Base-by-base conservation (phyloP, 805 yeast species). In the Dipodascus geniculatus region DNA sequence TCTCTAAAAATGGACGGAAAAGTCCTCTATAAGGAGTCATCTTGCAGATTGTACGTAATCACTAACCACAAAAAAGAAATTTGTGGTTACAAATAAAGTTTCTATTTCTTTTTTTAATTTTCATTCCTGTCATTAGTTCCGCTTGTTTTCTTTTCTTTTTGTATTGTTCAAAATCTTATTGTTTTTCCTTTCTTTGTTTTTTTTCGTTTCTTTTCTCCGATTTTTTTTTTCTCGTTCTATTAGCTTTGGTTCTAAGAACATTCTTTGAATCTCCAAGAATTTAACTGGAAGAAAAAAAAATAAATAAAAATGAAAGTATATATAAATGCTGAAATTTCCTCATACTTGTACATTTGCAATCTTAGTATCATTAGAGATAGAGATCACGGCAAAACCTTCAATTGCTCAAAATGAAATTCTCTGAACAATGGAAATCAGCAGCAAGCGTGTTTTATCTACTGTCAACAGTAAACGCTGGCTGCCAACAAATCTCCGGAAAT, bases 401-500 rank as follows among this genome's bases (percentile, higher is more conserved):
- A 28, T 28, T 28, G 14, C 44, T 6, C 6, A 38, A 38, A 38
- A 38, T 38, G 44, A 14, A 17, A 38, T n/a, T 38, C 11, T 38
- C 44, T 6, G 44, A 38, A 38, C 8, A 4, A 3, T 38, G 44
- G 44, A 38, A 4, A 9, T 38, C 20, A n/a, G 44, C 44, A 38
- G 44, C 44, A n/a, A 17, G 17, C 20, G 44, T 16, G 11, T 38
- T 38, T n/a, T 38, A 38, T 16, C 44, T n/a, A 11, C 20, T 38
- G 6, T 14, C 44, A n/a, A n/a, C 6, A 17, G 44, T 38, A 3
- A n/a, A 38, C 20, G 44, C 44, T n/a, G 20, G 14, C 20, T 79
- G 84, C 64, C 60, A 71, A 47, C 66, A 69, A 56, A 76, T 74
- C 44, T 76, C 71, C 59, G 96, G 96, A 61, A 87, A 87, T 75